Base-by-base conservation (phyloP, 441 rosid genomes). In the Isatis lusitanica region DNA sequence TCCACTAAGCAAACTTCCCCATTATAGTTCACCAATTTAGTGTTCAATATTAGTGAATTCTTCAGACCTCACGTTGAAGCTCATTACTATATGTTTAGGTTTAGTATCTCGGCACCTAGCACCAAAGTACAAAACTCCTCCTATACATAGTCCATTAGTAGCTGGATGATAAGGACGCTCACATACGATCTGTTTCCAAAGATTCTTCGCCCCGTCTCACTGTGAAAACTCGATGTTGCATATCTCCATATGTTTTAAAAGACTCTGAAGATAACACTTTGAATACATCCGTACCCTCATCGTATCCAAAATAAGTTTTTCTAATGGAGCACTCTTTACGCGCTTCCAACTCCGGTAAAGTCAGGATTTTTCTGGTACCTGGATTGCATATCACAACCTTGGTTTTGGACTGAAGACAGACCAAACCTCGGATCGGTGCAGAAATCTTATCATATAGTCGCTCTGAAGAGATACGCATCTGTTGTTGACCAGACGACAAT, bases 101-200 rank as follows among this genome's bases (percentile, higher is more conserved):
- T 31, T 7, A 3, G 28, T 3, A 26, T 44, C 21, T 15, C 21
- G 50, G 13, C 26, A 9, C 18, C 1, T 0, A 65, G 31, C 57
- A 47, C 8, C 69, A 48, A 47, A 64, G 57, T 64, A 64, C 33
- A 64, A 35, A 33, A 47, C 44, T 33, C 12, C 44, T 42, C 28
- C 28, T 26, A 31, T 48, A 2, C 18, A 65, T 11, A 48, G 21
- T 15, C 2, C 21, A 31, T 31, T 26, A 31, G 62, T 56, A 15
- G 9, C 0, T 33, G 24, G 42, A 56, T 0, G 4, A 56, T 56
- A 15, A 9, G 0, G 8, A 15, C 1, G 4, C 18, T 7, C 0
- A 51, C 35, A 35, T 18, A 2, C 15, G 46, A 50, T 50, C 12
- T 4, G 2, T 35, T 33, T 50, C 70, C 70, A 65, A 65, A 35